These are phyloP conservation scores for Monosporascus sp. DNA, from an alignment of 2,329 filamentous ascomycete species.

Conservation along the genomic window DNA sequence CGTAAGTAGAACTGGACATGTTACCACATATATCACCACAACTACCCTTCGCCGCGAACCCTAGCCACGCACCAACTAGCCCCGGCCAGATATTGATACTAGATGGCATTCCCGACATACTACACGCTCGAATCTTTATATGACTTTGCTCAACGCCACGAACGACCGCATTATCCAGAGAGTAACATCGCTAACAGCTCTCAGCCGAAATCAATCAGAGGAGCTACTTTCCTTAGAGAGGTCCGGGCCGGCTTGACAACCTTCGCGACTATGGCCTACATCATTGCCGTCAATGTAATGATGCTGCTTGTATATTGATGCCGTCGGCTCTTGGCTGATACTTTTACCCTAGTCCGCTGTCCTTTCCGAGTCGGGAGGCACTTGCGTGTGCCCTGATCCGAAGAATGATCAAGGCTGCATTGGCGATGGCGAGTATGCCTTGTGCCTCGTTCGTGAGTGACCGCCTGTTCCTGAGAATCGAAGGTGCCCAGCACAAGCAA, in stretches of 20 bases:
- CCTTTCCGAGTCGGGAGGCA: constrained; percentile 70
- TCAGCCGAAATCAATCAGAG: constrained; percentile 62
- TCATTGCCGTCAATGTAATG: constrained; percentile 66
- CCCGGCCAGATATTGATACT: too few species aligned
- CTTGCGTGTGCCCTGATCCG: constrained; percentile 56
- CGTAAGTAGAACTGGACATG: constrained; percentile 37
- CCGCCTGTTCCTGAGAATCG: background rate
- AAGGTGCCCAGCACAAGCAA: background rate
- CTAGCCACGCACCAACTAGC: background rate
- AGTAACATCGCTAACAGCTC: constrained; percentile 9
- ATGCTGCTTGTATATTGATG: background rate
- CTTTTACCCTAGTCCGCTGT: constrained; percentile 53
- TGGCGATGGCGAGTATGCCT: constrained; percentile 36
- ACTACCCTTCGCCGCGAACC: background rate
- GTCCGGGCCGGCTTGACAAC: constrained; percentile 76
- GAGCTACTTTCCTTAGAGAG: constrained; percentile 69
- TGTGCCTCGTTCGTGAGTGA: constrained; percentile 42
- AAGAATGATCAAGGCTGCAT: constrained; percentile 42
- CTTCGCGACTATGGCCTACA: constrained; percentile 79
- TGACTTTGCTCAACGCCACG: background rate
- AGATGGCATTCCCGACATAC: background rate
- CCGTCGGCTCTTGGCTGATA: background rate
- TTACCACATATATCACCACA: background rate
- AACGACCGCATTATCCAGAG: background rate
- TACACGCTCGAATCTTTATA: background rate